Base-by-base conservation (phyloP, 2,329 filamentous ascomycete genomes). In the Stagonosporopsis chrysanthemi region DNA sequence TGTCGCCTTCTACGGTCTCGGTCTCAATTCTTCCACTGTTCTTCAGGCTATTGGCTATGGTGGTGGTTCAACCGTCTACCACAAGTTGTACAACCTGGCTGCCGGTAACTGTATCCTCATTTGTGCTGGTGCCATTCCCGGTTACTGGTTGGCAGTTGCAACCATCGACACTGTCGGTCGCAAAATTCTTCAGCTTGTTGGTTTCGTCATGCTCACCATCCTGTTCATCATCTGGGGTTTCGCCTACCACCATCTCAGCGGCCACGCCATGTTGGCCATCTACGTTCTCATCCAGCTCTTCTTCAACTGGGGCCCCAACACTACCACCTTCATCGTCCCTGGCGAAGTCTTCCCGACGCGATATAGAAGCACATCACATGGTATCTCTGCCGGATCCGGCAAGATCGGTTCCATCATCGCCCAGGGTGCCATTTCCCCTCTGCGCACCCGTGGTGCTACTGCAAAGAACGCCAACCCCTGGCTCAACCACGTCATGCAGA, bases 31-130 rank as follows among this genome's bases (percentile, higher is more conserved):
- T 73, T 86, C 86, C 22, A 86, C 86, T 58, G 91, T 93, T 59
- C 83, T 93, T 23, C 74, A 80, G 31, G 84, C 85, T 7, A 93
- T 93, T 63, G 90, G 90, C 41, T 94, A 75, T 49, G 73, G 86
- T 77, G 86, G 85, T 17, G 80, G 80, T 24, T 84, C 85, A 2
- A 86, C 82, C 59, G 85, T 90, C 19, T 92, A 92, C 79, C 75
- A 90, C 63, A 83, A 82, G 71, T 82, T 92, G 58, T 88, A 87
- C 81, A 90, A 90, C 77, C 90, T 88, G 14, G 89, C 90, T 52
- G 83, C 92, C 38, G 90, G 90, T 33, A 92, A 93, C 78, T 78
- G 92, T 67, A 91, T 93, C 68, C 84, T 93, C 51, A 86, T 92
- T 65, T 86, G 89, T 53, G 90, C 90, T 12, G 90, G 90, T 60